Evolutionary conservation across 352 stramenopile genomes (phyloP).

Genomic region (Phytopythium mirpurense): DNA sequence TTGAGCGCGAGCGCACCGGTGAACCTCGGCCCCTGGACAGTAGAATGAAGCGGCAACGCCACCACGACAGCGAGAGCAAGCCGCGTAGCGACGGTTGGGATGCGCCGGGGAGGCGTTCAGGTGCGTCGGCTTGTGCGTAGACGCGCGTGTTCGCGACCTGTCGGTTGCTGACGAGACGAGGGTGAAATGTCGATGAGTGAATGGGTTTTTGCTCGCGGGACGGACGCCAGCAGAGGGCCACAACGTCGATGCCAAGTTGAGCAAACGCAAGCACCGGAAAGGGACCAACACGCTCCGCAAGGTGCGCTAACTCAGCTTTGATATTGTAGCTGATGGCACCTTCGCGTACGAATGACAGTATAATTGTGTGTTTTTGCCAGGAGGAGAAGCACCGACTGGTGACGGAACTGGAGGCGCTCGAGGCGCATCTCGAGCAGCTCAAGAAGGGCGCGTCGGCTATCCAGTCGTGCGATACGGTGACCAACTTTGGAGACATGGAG

Average conservation of each 20-base stretch:
- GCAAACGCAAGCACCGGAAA: slow-evolving; percentile 23
- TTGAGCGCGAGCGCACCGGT: not conserved
- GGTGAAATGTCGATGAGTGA: no score
- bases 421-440: slow-evolving; percentile 22
- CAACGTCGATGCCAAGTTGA: not conserved
- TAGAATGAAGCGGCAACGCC: no score
- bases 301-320: slow-evolving; percentile 1
- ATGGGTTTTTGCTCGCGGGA: no score
- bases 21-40: not conserved
- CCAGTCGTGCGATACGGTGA: not conserved
- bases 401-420: slow-evolving; percentile 17
- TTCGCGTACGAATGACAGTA: no score
- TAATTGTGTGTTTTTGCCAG: slow-evolving; percentile 6
- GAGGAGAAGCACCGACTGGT: slow-evolving; percentile 26
- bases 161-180: no score
- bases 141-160: no score
- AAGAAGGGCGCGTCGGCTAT: slow-evolving; percentile 12
- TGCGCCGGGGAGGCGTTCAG: no score
- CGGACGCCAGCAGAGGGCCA: no score
- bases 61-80: not conserved
- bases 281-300: slow-evolving; percentile 28
- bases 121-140: no score
- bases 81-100: no score
- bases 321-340: no score
- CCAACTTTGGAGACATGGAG: slow-evolving; percentile 5